Evolutionary conservation across 768 basidiomycete genomes (phyloP), one percentile per base, ranked within the genome.

Genomic region (Rhodocollybia butyracea): DNA sequence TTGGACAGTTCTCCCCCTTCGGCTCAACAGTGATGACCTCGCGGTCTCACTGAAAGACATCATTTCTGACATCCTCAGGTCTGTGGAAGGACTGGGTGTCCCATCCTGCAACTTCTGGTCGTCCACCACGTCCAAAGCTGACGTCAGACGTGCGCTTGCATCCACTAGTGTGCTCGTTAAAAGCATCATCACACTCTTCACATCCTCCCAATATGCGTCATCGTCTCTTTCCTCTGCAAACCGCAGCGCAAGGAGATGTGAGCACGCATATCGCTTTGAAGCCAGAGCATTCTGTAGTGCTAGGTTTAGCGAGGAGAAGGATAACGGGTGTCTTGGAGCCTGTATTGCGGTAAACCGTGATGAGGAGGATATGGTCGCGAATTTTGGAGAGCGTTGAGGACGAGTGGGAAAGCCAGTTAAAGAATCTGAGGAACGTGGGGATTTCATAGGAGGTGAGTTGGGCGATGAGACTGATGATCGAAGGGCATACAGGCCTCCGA

Each of bases 121-220:
- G 62, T 88, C 86, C 2, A 74, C 70, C 19, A 83, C 80, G 17
- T 85, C 83, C 26, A 92, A 70, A 1, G 84, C 86, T 32, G 84
- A 84, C 0, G 75, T 68, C 4, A 94, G 75, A 26, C 85, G 71
- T 7, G 82, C 72, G 2, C 85, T 77, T 2, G 86, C 80, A 59
- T 91, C 89, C 2, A 76, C 74, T 31, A 93, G 75, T 8, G 88
- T 78, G 38, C 76, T 83, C 7, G 85, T 86, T 57, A 93, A 68
- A 12, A 93, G 66, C 12, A 74, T 76, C 76, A 91, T 85, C 46
- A 94, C 82, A 26, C 85, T 82, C 13, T 86, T 79, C 27, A 89
- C 89, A 61, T 92, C 86, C 61, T 92, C 91, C 91, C 91, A 94
- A 61, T 94, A 94, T 5, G 77, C 74, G 48, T 86, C 85, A 59